These are phyloP conservation scores for Ophiocordyceps camponoti-leonardi DNA, from an alignment of 2,329 filamentous ascomycete species.

Conservation along the genomic window DNA sequence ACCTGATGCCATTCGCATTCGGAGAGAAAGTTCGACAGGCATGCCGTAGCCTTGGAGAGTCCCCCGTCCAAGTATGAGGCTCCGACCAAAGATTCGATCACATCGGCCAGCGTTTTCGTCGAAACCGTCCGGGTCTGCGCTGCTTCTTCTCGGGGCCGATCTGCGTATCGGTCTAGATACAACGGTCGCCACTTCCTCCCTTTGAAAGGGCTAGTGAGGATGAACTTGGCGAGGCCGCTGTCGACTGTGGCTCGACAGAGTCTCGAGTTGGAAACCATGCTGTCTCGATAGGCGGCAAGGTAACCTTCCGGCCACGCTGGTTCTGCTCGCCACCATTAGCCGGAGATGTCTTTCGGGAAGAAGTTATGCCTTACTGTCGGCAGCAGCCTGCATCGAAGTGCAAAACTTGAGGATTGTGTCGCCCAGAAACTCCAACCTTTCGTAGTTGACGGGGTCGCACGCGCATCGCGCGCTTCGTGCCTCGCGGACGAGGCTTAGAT, in stretches of 20 bases:
- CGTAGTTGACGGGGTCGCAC: conserved; percentile 48
- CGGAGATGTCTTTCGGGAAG: neutral
- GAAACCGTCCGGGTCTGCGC: conserved; percentile 29
- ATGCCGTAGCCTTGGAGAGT: conserved; percentile 40
- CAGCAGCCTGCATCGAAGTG: conserved; percentile 45
- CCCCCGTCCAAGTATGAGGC: conserved; percentile 56
- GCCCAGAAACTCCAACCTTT: conserved; percentile 74
- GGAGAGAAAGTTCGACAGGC: conserved; percentile 49
- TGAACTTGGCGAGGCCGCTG: conserved; percentile 51
- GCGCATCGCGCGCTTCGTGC: conserved; percentile 55
- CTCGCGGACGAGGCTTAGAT: conserved; percentile 40
- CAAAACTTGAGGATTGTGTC: conserved; percentile 69
- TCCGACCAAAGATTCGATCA: conserved; percentile 73
- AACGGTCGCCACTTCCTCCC: conserved; percentile 55
- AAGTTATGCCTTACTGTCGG: conserved; percentile 24
- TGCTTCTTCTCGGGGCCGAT: conserved; percentile 3
- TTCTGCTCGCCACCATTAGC: conserved; percentile 23
- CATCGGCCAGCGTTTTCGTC: conserved; percentile 70
- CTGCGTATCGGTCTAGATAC: conserved; percentile 27
- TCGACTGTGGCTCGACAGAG: conserved; percentile 48
- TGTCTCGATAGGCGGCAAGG: conserved; percentile 50
- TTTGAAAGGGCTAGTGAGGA: conserved; percentile 51
- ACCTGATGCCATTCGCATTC: conserved; percentile 37
- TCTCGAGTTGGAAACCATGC: conserved; percentile 57
- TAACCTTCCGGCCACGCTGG: conserved; percentile 60